Conservation (phyloP, 495 filamentous ascomycete species). For the Penicillium lividum region DNA sequence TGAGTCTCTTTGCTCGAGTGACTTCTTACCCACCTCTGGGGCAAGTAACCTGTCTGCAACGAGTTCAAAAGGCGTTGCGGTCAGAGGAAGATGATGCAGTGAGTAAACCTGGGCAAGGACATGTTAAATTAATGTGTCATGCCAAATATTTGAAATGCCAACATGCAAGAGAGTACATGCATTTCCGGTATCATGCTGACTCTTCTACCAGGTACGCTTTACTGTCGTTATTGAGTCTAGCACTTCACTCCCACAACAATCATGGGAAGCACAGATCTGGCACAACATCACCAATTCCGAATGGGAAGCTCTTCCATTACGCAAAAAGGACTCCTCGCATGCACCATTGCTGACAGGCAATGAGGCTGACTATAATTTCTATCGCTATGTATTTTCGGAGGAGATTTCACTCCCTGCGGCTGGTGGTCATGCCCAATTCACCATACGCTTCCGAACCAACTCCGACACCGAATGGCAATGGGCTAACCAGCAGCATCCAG, state of each 20-base stretch:
- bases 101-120: not conserved
- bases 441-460: constrained; percentile 67
- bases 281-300: constrained; percentile 55
- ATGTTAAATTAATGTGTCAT: not conserved
- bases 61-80: constrained; percentile 27
- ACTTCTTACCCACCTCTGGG: constrained; percentile 67
- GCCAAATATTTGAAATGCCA: not conserved
- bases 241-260: constrained; percentile 50
- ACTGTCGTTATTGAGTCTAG: constrained; percentile 72
- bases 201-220: constrained; percentile 50
- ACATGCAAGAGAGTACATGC: no score
- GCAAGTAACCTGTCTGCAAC: constrained; percentile 62
- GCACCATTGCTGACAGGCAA: constrained; percentile 37
- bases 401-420: constrained; percentile 34
- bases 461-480: constrained; percentile 67
- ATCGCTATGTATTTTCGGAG: constrained; percentile 43
- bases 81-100: constrained; percentile 33
- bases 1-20: constrained; percentile 52
- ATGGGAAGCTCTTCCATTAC: constrained; percentile 40
- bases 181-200: constrained; percentile 1
- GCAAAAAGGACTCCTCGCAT: constrained; percentile 24
- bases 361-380: constrained; percentile 20
- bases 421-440: constrained; percentile 59
- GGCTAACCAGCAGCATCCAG: constrained; percentile 63
- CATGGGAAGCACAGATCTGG: constrained; percentile 78